These are phyloP conservation scores for Meredithiella fracta DNA, from an alignment of 2,329 filamentous ascomycete genomes.

Conservation along the genomic window DNA sequence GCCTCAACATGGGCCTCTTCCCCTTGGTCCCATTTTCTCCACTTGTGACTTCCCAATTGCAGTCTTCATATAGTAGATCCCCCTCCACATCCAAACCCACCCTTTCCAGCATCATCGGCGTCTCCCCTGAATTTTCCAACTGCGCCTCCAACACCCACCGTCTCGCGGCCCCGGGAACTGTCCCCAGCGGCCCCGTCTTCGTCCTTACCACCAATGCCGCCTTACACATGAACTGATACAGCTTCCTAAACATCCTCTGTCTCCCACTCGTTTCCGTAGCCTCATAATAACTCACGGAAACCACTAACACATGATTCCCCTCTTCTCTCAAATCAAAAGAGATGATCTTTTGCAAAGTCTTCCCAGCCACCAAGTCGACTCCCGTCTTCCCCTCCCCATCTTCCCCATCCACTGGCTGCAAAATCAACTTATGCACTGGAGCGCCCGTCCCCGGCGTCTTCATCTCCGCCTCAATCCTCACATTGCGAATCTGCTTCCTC, in stretches of 20 bases:
- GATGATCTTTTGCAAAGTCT: constrained; percentile 66
- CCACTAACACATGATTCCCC: constrained; percentile 80
- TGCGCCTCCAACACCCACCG: constrained; percentile 79
- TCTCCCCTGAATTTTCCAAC: constrained; percentile 84
- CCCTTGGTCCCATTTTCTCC: constrained; percentile 14
- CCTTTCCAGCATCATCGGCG: constrained; percentile 59
- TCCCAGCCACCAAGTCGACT: constrained; percentile 40
- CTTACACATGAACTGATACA: constrained; percentile 94
- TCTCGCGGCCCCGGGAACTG: constrained; percentile 19
- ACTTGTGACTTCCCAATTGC: constrained; percentile 37
- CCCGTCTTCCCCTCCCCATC: constrained; percentile 17
- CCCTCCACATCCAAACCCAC: constrained; percentile 38
- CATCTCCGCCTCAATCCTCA: constrained; percentile 82
- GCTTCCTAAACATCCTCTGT: constrained; percentile 74
- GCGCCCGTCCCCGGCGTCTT: constrained; percentile 55
- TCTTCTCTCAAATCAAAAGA: constrained; percentile 84
- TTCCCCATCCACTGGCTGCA: constrained; percentile 28
- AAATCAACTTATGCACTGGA: constrained; percentile 44
- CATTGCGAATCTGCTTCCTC: constrained; percentile 47
- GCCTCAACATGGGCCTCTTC: constrained; percentile 39
- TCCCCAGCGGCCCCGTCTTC: constrained; percentile 53
- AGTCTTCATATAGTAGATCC: constrained; percentile 35
- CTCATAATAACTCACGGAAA: constrained; percentile 89
- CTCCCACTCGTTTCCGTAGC: constrained; percentile 53
- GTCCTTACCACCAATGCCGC: constrained; percentile 78